These are phyloP conservation scores for Pestalotiopsis sp. DNA, from an alignment of 2,329 filamentous ascomycete genomes.

Conservation along the genomic window DNA sequence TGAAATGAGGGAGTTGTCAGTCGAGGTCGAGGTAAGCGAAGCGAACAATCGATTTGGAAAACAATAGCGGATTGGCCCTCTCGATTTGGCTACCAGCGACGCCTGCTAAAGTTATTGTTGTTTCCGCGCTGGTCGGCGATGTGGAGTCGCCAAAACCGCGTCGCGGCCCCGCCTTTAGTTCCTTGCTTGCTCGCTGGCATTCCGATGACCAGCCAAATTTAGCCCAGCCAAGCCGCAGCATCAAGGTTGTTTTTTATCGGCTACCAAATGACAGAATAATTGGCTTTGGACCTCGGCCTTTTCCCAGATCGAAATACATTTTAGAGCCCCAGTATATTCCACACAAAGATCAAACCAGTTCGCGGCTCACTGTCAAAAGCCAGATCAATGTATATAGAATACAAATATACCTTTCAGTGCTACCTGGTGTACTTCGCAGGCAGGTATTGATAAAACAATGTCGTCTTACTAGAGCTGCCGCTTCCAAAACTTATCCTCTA, in stretches of 20 bases:
- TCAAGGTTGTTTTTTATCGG: neutral
- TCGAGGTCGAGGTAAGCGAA: neutral
- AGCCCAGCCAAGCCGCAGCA: neutral
- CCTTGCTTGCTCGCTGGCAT: neutral
- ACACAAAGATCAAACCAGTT: no score
- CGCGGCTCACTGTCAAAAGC: no score
- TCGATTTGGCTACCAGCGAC: neutral
- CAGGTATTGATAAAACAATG: no score
- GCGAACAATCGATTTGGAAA: neutral
- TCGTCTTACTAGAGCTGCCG: no score
- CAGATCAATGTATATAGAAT: no score
- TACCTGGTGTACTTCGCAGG: no score
- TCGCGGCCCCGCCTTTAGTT: neutral
- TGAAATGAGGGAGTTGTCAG: neutral
- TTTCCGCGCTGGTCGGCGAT: slow-evolving; percentile 1
- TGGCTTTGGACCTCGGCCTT: no score
- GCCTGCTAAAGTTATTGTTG: slow-evolving; percentile 4
- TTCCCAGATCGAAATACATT: no score
- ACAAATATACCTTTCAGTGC: no score
- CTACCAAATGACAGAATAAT: neutral
- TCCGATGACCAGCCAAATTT: neutral
- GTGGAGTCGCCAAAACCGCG: neutral
- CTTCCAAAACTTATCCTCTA: no score
- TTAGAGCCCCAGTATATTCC: no score
- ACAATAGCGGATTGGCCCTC: neutral